Evolutionary conservation across 257 asterid genomes (phyloP).

Genomic region (Pogostemon cablin): DNA sequence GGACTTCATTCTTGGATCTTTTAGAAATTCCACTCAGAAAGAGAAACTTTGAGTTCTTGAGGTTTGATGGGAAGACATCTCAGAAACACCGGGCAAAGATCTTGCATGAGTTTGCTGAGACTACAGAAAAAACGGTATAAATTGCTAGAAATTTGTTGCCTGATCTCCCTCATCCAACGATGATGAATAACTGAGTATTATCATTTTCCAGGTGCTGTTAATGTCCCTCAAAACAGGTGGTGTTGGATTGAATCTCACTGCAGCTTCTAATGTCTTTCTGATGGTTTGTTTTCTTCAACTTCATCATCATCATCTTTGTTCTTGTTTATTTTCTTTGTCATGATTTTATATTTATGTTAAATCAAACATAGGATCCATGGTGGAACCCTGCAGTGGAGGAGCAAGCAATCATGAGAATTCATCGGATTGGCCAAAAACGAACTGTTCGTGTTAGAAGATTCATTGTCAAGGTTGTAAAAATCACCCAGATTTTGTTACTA

Average conservation of each 20-base stretch:
- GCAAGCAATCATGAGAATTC: conserved; percentile 92
- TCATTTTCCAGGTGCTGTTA: conserved; percentile 51
- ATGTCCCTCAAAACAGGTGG: conserved; percentile 92
- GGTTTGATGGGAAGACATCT: conserved; percentile 74
- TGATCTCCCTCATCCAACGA: neutral
- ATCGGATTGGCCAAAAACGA: conserved; percentile 81
- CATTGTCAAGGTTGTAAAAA: conserved; percentile 65
- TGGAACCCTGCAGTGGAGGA: conserved; percentile 98
- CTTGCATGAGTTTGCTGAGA: conserved; percentile 76
- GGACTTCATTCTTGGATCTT: conserved; percentile 84
- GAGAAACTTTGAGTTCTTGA: conserved; percentile 54
- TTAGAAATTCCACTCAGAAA: conserved; percentile 63
- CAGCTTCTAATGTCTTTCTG: conserved; percentile 82
- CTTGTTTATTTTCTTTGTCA: too few relatives aligned
- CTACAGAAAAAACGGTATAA: conserved; percentile 54
- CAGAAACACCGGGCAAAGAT: conserved; percentile 71
- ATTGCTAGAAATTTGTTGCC: conserved; percentile 1
- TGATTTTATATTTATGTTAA: neutral
- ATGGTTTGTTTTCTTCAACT: conserved; percentile 49
- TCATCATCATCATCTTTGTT: neutral
- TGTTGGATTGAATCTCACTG: conserved; percentile 83
- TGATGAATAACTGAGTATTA: neutral
- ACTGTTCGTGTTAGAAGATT: conserved; percentile 81
- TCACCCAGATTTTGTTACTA: neutral
- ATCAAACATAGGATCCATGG: conserved; percentile 78